A percentile compares a stretch with the other conserved stretches of the same genome.
phyloP scores from a whole-genome alignment of 2,329 filamentous ascomycete species.

The Emergomyces orientalis region DNA sequence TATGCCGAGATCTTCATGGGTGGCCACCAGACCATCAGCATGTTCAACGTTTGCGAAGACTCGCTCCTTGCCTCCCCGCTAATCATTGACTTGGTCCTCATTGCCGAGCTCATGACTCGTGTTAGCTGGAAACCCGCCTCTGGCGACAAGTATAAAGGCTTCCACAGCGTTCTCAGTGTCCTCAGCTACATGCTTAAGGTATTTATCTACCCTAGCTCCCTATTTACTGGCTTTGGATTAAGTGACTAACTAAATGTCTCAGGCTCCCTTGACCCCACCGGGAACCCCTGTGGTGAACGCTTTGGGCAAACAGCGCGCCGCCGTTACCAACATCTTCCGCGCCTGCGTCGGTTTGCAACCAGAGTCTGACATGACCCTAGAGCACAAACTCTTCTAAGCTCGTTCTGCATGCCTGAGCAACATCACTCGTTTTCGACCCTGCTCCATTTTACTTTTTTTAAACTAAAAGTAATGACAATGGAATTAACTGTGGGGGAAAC shows the following conservation, averaged over 20 bases:
- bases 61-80: constrained; percentile 89
- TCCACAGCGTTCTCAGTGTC: constrained; percentile 94
- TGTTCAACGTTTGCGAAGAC: constrained; percentile 99
- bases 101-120: constrained; percentile 97
- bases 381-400: constrained; percentile 88
- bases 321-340: constrained; percentile 96
- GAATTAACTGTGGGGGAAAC: background rate
- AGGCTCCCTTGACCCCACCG: constrained; percentile 86
- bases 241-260: constrained; percentile 12
- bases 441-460: background rate
- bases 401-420: background rate
- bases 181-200: constrained; percentile 96
- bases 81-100: constrained; percentile 90
- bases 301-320: constrained; percentile 88
- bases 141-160: constrained; percentile 69
- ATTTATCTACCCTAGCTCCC: constrained; percentile 10
- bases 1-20: constrained; percentile 99
- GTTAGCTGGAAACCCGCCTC: constrained; percentile 74
- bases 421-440: background rate
- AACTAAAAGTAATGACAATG: background rate
- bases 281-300: constrained; percentile 94
- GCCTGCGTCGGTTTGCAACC: constrained; percentile 94
- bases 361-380: constrained; percentile 96
- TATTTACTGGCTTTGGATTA: constrained; percentile 1
- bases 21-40: constrained; percentile 92